These are phyloP conservation scores for Aspergillus nomiae DNA, from an alignment of 2,329 filamentous ascomycete species.

Conservation along the genomic window DNA sequence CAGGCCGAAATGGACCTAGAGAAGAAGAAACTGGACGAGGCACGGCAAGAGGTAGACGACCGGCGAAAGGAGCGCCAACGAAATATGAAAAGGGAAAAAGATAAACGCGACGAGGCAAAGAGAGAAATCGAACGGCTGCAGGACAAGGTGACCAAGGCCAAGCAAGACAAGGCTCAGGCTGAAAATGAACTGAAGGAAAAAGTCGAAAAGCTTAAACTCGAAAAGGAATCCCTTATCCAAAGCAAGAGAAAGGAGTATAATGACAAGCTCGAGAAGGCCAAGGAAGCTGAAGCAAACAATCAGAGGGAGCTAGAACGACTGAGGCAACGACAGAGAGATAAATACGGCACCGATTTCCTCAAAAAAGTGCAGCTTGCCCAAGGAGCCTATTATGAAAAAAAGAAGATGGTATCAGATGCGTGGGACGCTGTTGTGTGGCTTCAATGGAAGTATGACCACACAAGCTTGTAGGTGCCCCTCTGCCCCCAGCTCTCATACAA, in stretches of 20 bases:
- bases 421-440: neutral
- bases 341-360: neutral
- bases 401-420: neutral
- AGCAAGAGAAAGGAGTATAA: neutral
- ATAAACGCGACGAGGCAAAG: neutral
- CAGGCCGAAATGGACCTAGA: neutral
- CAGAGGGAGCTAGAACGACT: neutral
- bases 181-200: neutral
- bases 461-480: neutral
- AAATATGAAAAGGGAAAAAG: neutral
- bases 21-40: neutral
- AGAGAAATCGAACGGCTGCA: neutral
- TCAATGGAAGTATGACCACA: accelerated
- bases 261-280: neutral
- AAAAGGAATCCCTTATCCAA: neutral
- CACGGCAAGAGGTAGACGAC: neutral
- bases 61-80: neutral
- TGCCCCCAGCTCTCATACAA: neutral
- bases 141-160: neutral
- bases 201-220: neutral
- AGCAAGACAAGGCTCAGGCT: neutral
- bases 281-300: neutral
- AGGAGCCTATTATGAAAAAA: neutral
- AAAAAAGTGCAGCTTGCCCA: neutral
- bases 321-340: neutral